phyloP scores from a whole-genome alignment of 805 yeast genomes.

The Sugiyamaella chiloensis region DNA sequence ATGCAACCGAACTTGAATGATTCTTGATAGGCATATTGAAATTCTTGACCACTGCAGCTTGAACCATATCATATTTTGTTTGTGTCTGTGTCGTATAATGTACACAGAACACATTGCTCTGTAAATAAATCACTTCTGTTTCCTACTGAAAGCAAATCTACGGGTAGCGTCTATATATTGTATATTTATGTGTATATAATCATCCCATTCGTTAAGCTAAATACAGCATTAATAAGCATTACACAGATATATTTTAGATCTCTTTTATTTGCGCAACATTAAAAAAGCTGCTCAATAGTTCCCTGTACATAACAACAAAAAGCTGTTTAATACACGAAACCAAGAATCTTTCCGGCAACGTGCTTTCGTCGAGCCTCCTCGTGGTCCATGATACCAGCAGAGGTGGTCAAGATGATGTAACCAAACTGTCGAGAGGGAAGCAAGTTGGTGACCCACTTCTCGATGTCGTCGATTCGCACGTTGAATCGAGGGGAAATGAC shows the following conservation, averaged over 20 bases:
- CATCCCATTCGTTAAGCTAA: conserved; percentile 10
- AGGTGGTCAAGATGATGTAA: conserved; percentile 95
- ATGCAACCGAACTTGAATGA: neutral
- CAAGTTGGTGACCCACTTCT: conserved; percentile 98
- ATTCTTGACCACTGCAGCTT: no score
- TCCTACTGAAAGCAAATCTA: no score
- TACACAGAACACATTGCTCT: no score
- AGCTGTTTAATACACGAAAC: conserved; percentile 78
- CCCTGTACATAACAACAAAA: conserved; percentile 1
- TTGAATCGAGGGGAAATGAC: conserved; percentile 98
- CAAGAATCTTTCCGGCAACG: conserved; percentile 98
- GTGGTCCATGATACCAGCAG: conserved; percentile 99
- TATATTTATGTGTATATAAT: conserved; percentile 5
- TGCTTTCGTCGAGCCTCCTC: conserved; percentile 99
- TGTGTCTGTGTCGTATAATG: no score
- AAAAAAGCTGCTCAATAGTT: neutral
- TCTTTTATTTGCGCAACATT: no score
- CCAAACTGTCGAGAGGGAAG: conserved; percentile 99
- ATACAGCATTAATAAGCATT: neutral
- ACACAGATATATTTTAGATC: conserved; percentile 1
- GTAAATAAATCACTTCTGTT: no score
- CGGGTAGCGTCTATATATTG: neutral
- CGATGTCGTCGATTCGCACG: conserved; percentile 91
- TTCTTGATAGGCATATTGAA: neutral
- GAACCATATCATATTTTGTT: no score